Evolutionary conservation across 2,329 filamentous ascomycete genomes (phyloP).

Genomic region (Penicillium sclerotigenum): DNA sequence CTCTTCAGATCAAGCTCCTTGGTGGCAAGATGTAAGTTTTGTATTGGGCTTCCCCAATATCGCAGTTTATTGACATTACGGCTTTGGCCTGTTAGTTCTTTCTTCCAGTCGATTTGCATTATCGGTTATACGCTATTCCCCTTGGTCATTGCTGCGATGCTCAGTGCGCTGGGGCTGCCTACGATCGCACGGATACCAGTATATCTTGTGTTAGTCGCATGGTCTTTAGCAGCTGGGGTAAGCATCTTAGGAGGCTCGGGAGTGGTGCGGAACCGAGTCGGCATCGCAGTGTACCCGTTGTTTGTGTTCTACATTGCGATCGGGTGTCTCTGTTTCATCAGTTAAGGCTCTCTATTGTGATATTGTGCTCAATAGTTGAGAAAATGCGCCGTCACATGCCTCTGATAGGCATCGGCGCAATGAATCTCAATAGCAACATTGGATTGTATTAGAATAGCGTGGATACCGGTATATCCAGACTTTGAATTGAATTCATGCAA

Average conservation of each 20-base stretch:
- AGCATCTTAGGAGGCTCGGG: conserved; percentile 95
- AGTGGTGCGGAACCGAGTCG: conserved; percentile 90
- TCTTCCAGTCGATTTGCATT: conserved; percentile 95
- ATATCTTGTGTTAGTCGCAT: conserved; percentile 81
- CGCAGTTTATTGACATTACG: conserved; percentile 17
- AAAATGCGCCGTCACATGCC: neutral
- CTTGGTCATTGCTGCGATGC: conserved; percentile 83
- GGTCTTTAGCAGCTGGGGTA: conserved; percentile 92
- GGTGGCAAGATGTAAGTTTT: conserved; percentile 89
- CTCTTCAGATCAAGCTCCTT: conserved; percentile 93
- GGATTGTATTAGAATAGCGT: conserved; percentile 3
- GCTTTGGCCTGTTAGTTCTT: conserved; percentile 62
- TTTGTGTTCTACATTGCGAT: conserved; percentile 93
- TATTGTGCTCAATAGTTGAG: conserved; percentile 2
- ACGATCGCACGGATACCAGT: conserved; percentile 83
- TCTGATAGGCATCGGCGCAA: neutral
- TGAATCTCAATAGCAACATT: neutral
- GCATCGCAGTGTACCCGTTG: conserved; percentile 88
- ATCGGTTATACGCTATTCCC: conserved; percentile 98
- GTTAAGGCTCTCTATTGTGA: conserved; percentile 50
- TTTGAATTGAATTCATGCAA: neutral
- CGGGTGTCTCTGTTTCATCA: conserved; percentile 96
- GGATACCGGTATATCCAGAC: conserved; percentile 6
- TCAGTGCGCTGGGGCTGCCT: conserved; percentile 77
- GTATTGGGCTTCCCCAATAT: neutral